Evolutionary conservation across 2,329 filamentous ascomycete genomes (phyloP).

Genomic region (Epichloe sibirici): DNA sequence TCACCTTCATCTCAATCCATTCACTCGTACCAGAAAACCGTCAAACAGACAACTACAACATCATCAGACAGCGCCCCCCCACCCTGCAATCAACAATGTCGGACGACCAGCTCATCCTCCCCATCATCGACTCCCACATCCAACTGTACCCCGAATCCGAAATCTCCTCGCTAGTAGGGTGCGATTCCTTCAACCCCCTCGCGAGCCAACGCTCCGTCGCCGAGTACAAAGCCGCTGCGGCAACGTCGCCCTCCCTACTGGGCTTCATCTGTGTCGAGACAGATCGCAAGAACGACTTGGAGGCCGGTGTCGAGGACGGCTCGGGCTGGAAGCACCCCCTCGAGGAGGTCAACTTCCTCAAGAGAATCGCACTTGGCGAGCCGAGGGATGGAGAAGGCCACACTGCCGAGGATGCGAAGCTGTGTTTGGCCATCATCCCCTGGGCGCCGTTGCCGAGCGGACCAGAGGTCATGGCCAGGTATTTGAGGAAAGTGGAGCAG

Average conservation of each 20-base stretch:
- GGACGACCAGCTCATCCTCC: slow-evolving; percentile 30
- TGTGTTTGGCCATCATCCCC: slow-evolving; percentile 60
- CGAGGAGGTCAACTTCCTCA: slow-evolving; percentile 58
- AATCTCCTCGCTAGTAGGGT: slow-evolving; percentile 57
- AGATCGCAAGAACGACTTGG: slow-evolving; percentile 55
- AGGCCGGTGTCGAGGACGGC: slow-evolving; percentile 30
- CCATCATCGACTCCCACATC: slow-evolving; percentile 81
- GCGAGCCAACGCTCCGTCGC: slow-evolving; percentile 50
- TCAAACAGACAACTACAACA: not conserved
- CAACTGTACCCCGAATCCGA: slow-evolving; percentile 71
- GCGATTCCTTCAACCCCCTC: slow-evolving; percentile 44
- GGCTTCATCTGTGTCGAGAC: slow-evolving; percentile 79
- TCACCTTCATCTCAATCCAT: not conserved
- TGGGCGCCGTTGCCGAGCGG: slow-evolving; percentile 77
- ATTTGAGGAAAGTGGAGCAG: slow-evolving; percentile 49
- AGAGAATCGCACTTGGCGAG: slow-evolving; percentile 50
- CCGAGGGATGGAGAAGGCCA: slow-evolving; percentile 48
- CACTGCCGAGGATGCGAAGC: slow-evolving; percentile 24
- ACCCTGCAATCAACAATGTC: slow-evolving; percentile 17
- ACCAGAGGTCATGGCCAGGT: slow-evolving; percentile 44
- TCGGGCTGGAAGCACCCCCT: slow-evolving; percentile 57
- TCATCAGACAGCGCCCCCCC: not conserved
- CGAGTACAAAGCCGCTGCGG: slow-evolving; percentile 44
- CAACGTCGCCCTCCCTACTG: slow-evolving; percentile 31
- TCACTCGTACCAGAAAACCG: not conserved